Percentiles rank a stretch among this genome's conserved stretches.
Evolutionary conservation across 2,329 filamentous ascomycete species (phyloP).

Genomic region (Neonectria sp.): DNA sequence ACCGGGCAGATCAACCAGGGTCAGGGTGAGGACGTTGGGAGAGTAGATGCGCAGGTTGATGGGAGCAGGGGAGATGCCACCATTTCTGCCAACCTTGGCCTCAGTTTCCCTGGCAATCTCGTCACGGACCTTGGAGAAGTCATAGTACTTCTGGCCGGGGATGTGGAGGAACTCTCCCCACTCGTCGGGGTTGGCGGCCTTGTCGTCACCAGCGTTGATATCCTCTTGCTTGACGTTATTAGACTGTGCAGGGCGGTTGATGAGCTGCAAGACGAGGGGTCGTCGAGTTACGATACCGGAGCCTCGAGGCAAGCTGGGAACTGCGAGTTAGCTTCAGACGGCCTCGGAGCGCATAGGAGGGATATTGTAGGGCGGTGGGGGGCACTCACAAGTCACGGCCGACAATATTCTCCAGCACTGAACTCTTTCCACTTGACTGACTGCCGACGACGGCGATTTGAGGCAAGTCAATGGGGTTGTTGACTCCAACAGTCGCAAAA

Average conservation of each 20-base stretch:
- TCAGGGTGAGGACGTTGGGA: constrained; percentile 96
- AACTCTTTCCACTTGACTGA: constrained; percentile 99
- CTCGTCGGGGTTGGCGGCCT: constrained; percentile 92
- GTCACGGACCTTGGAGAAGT: constrained; percentile 98
- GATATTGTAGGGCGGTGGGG: constrained; percentile 25
- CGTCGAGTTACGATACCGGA: constrained; percentile 97
- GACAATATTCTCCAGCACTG: constrained; percentile 98
- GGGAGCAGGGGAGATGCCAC: constrained; percentile 94
- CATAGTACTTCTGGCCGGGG: constrained; percentile 96
- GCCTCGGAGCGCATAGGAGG: constrained; percentile 25
- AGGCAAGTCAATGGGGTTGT: constrained; percentile 98
- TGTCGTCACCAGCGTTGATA: constrained; percentile 79
- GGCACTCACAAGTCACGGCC: constrained; percentile 93
- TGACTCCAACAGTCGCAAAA: constrained; percentile 97
- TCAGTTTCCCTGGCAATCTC: constrained; percentile 98
- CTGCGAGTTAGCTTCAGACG: constrained; percentile 33
- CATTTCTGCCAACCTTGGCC: constrained; percentile 95
- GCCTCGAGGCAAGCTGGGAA: constrained; percentile 88
- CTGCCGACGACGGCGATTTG: constrained; percentile 99
- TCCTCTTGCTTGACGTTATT: constrained; percentile 82
- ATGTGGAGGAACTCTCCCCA: constrained; percentile 99
- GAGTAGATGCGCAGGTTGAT: constrained; percentile 99
- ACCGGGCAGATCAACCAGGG: constrained; percentile 95
- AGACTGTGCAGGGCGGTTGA: constrained; percentile 85
- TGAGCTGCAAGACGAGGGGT: constrained; percentile 96